Percentiles rank a stretch among this genome's conserved stretches.
Conservation (phyloP, 495 filamentous ascomycete genomes). For the Lepidopterella palustris region DNA sequence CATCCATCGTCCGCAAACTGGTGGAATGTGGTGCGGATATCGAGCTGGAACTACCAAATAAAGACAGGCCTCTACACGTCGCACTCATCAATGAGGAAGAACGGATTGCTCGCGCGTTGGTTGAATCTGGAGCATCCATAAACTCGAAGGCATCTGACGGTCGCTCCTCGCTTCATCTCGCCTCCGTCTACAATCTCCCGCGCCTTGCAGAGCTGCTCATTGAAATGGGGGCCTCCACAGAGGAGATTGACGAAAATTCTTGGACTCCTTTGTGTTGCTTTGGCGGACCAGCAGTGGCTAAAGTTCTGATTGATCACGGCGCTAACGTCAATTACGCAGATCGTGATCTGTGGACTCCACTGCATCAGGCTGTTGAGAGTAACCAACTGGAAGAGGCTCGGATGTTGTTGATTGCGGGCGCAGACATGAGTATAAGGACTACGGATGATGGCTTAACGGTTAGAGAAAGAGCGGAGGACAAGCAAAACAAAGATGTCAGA, state of each 20-base stretch:
- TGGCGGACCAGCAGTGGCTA: not conserved
- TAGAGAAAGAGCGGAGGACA: constrained; percentile 3
- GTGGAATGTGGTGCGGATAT: constrained; percentile 13
- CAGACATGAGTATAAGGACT: constrained; percentile 5
- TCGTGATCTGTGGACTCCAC: constrained; percentile 10
- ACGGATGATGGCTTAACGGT: constrained; percentile 17
- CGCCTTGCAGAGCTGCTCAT: not conserved
- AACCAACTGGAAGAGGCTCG: not conserved
- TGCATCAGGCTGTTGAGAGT: constrained; percentile 15
- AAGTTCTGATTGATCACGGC: constrained; percentile 3
- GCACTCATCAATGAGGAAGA: constrained; percentile 15
- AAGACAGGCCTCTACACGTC: constrained; percentile 15
- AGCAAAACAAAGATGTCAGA: not conserved
- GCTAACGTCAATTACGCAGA: constrained; percentile 15
- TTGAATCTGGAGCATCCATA: constrained; percentile 3
- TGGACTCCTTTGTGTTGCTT: constrained; percentile 20
- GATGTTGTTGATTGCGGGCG: constrained; percentile 1
- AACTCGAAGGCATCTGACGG: not conserved
- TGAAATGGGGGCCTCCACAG: not conserved
- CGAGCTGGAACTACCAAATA: constrained; percentile 9
- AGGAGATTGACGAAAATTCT: constrained; percentile 11
- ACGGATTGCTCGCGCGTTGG: not conserved
- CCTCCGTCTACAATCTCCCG: constrained; percentile 8
- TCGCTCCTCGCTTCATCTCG: constrained; percentile 11
- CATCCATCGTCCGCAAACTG: not conserved